Evolutionary conservation across 495 filamentous ascomycete genomes (phyloP), one percentile per base, ranked within the genome.

Genomic region (Penicillium antarcticum): DNA sequence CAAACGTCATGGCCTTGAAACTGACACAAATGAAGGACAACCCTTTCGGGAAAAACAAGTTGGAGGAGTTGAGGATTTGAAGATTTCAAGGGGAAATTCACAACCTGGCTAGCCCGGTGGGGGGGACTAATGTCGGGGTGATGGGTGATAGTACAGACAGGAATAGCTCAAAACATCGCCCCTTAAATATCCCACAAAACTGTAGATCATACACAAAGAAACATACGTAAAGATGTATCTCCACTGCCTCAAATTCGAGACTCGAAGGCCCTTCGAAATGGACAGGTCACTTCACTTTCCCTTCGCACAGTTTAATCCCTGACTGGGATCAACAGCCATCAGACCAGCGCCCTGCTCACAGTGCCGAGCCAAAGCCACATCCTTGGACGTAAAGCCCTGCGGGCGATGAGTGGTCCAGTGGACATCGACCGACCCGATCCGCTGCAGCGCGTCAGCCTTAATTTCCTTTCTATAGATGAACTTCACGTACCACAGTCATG

Each of bases 341-440:
- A 68, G 38, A 21, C 55, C 67, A 39, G 73, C 73, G 23, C 82
- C 73, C 47, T 76, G 60, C 62, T 91, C 87, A 65, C 88, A 91
- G 51, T 80, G 76, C 35, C 63, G 66, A 1, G 88, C 88, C 68
- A 91, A 76, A 13, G 75, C 62, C 33, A 86, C 64, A 59, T 92
- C 88, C 54, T 85, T 85, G 19, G 69, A 52, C 0, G 84, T 85
- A n/a, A 92, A 73, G n/a, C 88, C 87, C 17, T 75, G 72, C 8
- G 85, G 86, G 38, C 73, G 73, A 67, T 92, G 87, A 14, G 88
- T 91, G 10, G 87, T 91, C 88, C 86, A 91, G 63, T 76, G 71
- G 47, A 78, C 65, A 51, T 72, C 64, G 31, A 78, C 71, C 4
- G 72, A 75, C 8, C 73, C 73, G 53, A 73, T 61, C 49, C 70